Base-by-base conservation (phyloP, 352 stramenopile genomes). In the Globisporangium nodosum region DNA sequence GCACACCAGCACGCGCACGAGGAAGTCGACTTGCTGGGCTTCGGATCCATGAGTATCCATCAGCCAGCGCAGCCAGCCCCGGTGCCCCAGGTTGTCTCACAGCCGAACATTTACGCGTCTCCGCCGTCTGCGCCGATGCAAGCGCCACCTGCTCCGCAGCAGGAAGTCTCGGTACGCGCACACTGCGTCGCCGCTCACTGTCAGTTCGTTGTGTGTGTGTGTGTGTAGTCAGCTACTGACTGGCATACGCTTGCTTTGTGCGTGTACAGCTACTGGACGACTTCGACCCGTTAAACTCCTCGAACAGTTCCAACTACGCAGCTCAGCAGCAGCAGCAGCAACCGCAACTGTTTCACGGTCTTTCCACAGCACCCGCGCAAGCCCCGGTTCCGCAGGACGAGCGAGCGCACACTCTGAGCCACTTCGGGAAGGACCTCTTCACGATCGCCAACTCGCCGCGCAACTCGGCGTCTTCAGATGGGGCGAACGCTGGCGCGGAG, bases 361-460 rank as follows among this genome's bases (percentile, higher is more conserved):
- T 52, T 16, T 24, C 31, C 11, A 33, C 33, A 16, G 20, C 60
- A 65, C 64, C 71, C 15, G 67, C 71, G 52, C 70, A 74, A 46
- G 27, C 61, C 0, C 55, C 52, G 40, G 68, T 56, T 1, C 56
- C 69, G 24, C 65, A 73, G 8, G 81, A 88, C 56, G 72, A 88
- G 13, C 79, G 78, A 48, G 76, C 81, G 49, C 85, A 85, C 64
- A 73, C 76, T 7, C 60, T 93, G 47, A 86, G 83, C 51, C 70
- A 91, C 68, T 87, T 92, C 60, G 83, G 83, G 47, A 95, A 93
- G 65, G 85, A 92, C 42, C 63, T 95, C 3, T 95, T 93, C 58
- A 86, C 83, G 16, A 87, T 92, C 58, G 83, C 80, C 57, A 93
- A 93, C 64, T 95, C 85, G 15, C 83, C 85, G 18, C 81, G 83